These are phyloP conservation scores for Lactifluus echinatus DNA, from an alignment of 768 basidiomycete genomes.

Conservation along the genomic window DNA sequence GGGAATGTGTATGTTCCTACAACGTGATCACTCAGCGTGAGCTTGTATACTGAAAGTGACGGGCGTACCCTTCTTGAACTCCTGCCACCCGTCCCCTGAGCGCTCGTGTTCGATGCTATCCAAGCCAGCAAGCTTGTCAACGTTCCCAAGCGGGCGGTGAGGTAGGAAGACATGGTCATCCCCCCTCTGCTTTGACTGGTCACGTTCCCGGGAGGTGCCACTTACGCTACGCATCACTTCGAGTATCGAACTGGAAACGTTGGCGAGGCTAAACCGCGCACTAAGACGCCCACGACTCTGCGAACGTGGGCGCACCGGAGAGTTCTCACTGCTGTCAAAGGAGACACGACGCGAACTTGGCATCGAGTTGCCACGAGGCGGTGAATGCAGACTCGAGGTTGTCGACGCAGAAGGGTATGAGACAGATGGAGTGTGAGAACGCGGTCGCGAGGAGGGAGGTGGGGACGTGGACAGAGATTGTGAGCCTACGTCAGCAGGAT, in stretches of 20 bases:
- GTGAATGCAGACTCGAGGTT: not conserved
- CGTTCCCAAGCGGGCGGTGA: slow-evolving; percentile 28
- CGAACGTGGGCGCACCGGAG: not conserved
- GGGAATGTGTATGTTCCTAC: slow-evolving; percentile 95
- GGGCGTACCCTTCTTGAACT: slow-evolving; percentile 72
- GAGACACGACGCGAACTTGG: not conserved
- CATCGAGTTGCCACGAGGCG: not conserved
- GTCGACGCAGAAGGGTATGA: not conserved
- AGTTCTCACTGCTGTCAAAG: not conserved
- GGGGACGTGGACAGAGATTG: not conserved
- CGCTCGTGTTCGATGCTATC: slow-evolving; percentile 37
- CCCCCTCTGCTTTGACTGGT: slow-evolving; percentile 22
- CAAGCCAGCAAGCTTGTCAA: slow-evolving; percentile 30
- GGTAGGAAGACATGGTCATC: slow-evolving; percentile 26
- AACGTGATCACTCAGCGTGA: not conserved
- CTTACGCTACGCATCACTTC: slow-evolving; percentile 4
- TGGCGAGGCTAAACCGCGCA: slow-evolving; percentile 14
- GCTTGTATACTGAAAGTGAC: not conserved
- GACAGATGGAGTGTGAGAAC: not conserved
- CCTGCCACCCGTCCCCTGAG: slow-evolving; percentile 58
- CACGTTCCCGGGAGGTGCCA: slow-evolving; percentile 20
- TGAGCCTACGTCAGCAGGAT: not conserved
- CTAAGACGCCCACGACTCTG: slow-evolving; percentile 13
- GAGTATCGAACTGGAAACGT: slow-evolving; percentile 13
- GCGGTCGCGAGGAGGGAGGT: not conserved